Evolutionary conservation across 345 rosid genomes (phyloP), one percentile per base, ranked within the genome.

Genomic region (Acer negundo): DNA sequence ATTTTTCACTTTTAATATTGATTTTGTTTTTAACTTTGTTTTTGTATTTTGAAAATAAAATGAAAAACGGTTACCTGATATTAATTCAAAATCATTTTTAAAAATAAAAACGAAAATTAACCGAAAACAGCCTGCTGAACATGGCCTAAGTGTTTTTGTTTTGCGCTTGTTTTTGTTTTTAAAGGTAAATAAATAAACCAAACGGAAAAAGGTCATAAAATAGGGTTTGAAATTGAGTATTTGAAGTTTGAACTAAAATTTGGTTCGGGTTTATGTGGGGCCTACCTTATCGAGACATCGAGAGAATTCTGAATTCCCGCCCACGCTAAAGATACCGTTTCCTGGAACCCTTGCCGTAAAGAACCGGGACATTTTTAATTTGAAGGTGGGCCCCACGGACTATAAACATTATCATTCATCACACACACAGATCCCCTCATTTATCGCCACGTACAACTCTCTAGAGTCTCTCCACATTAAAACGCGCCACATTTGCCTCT

Each of bases 401-500:
- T 4, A 64, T 74, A 3, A 59, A n/a, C 15, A 59, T 53, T 28
- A 28, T 28, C 31, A 28, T 28, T 28, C 31, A 28, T 28, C 31
- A 28, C 31, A 28, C 31, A 74, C 58, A 63, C 69, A 72, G 67
- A 55, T 4, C 72, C 51, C 70, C 72, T 26, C 23, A 42, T 66
- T n/a, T 24, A 42, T 63, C 79, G 80, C 82, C 87, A 83, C 91
- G 89, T 84, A 63, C 53, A 67, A 75, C 49, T 19, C 58, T 58
- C 24, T 42, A 10, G 11, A n/a, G 7, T 17, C 47, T 64, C 35
- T 74, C 44, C 44, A 67, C 73, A 72, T 76, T 59, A 76, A 82
- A 84, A 74, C 84, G 88, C 93, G 92, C 97, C 92, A 79, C 90
- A 88, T 86, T 89, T 84, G 82, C 87, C 73, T 40, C 78, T 74